Base-by-base conservation (phyloP, 2,329 filamentous ascomycete species). In the Scedosporium aurantiacum region DNA sequence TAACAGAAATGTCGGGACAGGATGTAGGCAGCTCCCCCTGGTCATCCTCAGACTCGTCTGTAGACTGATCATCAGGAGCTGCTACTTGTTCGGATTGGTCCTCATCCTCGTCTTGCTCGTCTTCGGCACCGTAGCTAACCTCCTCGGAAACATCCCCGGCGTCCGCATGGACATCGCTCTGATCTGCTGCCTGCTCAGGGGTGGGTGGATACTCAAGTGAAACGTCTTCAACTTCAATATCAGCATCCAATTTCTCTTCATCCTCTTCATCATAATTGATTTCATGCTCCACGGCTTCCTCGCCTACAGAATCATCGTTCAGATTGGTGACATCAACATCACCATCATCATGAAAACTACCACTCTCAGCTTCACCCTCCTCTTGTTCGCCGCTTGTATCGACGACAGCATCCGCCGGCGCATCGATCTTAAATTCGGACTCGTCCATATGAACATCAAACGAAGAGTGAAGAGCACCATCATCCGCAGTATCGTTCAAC, bases 1-100 rank as follows among this genome's bases (percentile, higher is more conserved):
- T 71, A 58, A 78, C 76, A 8, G 72, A 75, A 47, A 74, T 78
- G 64, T 66, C 67, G 14, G 70, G 76, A 61, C 67, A 54, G 21
- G 41, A 54, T 23, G 61, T 60, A 12, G 37, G 32, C 32, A 32
- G 52, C 60, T 54, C 28, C 16, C 61, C 63, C 7, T 60, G 66
- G 14, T 62, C 62, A 21, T 63, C 63, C 6, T 65, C 60, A n/a
- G 63, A 64, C 8, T 65, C 61, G 37, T 68, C 68, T 2, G 63
- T 62, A 47, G 56, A 55, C 25, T 56, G 57, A 12, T 58, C 59
- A 7, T 64, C 63, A 14, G 37, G 54, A 21, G 40, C 55, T 16
- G 47, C 64, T 23, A 23, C 64, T 60, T 62, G 57, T 18, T 63
- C 62, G 57, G 62, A 64, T 18, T 58, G 54, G 21, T 64, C 65